Conservation (phyloP, 179 eudicot species). For the Silene coronaria region DNA sequence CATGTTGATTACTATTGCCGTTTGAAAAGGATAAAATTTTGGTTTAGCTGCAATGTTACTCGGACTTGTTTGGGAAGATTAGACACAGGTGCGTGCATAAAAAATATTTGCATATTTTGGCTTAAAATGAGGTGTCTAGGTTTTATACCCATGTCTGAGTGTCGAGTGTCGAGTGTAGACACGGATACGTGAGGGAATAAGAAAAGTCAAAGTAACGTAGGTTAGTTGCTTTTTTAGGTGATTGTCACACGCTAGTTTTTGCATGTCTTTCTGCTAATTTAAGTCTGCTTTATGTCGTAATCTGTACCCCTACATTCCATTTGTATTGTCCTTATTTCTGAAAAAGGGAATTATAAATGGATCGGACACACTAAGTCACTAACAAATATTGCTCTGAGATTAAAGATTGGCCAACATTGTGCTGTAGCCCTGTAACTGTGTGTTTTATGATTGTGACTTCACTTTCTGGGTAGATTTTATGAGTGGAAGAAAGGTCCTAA, state of each 20-base stretch:
- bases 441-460: neutral
- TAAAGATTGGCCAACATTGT: neutral
- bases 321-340: neutral
- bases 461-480: constrained; percentile 55
- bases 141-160: too few species aligned
- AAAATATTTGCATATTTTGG: too few species aligned
- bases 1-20: neutral
- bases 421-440: neutral
- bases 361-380: too few species aligned
- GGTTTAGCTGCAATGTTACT: too few species aligned
- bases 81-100: too few species aligned
- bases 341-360: neutral
- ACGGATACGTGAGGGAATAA: too few species aligned
- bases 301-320: neutral
- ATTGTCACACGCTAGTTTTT: neutral
- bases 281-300: neutral
- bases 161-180: too few species aligned
- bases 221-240: neutral
- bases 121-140: too few species aligned
- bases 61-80: too few species aligned
- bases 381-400: neutral
- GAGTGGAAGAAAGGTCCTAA: constrained; percentile 96
- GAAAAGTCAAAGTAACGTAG: neutral
- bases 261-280: neutral
- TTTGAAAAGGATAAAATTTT: too few species aligned